Evolutionary conservation across 495 filamentous ascomycete genomes (phyloP), one percentile per base, ranked within the genome.

Genomic region (Penicillium coffeae): DNA sequence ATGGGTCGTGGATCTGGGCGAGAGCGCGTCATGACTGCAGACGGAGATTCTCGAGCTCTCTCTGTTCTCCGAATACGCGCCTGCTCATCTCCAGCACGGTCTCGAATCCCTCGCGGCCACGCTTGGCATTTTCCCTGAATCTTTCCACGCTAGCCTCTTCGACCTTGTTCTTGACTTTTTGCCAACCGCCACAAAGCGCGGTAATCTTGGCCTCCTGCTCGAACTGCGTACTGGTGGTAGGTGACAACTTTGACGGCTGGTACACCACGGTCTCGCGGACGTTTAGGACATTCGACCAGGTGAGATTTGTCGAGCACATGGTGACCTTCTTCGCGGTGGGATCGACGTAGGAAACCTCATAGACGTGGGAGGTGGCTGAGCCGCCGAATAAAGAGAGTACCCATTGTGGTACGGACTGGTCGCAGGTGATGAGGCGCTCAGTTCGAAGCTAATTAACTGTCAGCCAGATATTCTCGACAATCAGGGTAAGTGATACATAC

Each of bases 271-370:
- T 96, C 69, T 98, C 93, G 54, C 87, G 84, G 16, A 96, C 90
- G 48, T 74, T 86, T 53, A 98, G 75, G 19, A 97, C 77, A 60
- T 96, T 94, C 38, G 82, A 82, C 74, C 79, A 91, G 3, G 93
- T 96, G 48, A 98, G 78, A 64, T 98, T 98, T 56, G 83, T 84
- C 9, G 88, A 90, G 63, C 87, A 88, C 86, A 97, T 95, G 38
- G 90, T 96, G 52, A 98, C 89, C 43, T 84, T 92, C 70, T 89
- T 89, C 35, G 73, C 70, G 18, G 57, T 59, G 6, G 87, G 90
- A 66, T 96, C 88, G 58, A 97, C 91, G 66, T 96, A 96, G 37
- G 89, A 94, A 27, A 90, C 86, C 73, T 98, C 93, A 62, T 94
- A 92, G 45, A 95, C 89, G 63, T 90, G 86, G 22, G 87, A 90